Base-by-base conservation (phyloP, 257 asterid genomes). In the Solanum piurae region DNA sequence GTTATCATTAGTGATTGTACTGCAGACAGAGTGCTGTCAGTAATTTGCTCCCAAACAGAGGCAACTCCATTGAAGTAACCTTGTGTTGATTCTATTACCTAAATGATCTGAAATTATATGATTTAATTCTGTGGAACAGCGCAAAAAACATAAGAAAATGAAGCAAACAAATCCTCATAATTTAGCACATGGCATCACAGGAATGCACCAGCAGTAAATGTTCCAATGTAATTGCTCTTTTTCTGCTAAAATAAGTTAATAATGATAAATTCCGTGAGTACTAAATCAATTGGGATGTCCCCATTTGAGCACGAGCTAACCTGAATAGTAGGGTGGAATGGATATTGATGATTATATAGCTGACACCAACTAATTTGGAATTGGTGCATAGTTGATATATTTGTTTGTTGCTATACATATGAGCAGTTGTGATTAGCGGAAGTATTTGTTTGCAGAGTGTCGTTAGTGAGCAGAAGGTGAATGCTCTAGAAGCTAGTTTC, bases 401-500 rank as follows among this genome's bases (percentile, higher is more conserved):
- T 29, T 49, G 40, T 82, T 49, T 46, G 27, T 49, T 49, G 69
- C 29, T 82, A 49, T 49, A 31, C 69, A 29, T 49, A 18, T 46
- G 85, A 52, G 85, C 42, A 33, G 90, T 87, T 66, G 60, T 91
- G 72, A 89, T 87, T 64, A 36, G 68, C 64, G 80, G 85, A 82
- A 76, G 83, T 89, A 79, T 88, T 37, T 88, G n/a, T 79, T 87
- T 93, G 88, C 96, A 97, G 99, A 97, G 99, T 90, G 98, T 96
- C 88, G 92, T 94, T 87, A 97, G 95, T 87, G 96, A 96, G 95
- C 94, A 89, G 92, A 97, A 97, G 92, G 94, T 94, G 90, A 95
- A 97, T 93, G 99, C 99, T 86, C 90, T 97, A 92, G 95, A 94
- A 89, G 99, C 99, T 88, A 93, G 98, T 90, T 97, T 97, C 90